Base-by-base conservation (phyloP, 176 grass and related monocot genomes). In the Puya raimondii region DNA sequence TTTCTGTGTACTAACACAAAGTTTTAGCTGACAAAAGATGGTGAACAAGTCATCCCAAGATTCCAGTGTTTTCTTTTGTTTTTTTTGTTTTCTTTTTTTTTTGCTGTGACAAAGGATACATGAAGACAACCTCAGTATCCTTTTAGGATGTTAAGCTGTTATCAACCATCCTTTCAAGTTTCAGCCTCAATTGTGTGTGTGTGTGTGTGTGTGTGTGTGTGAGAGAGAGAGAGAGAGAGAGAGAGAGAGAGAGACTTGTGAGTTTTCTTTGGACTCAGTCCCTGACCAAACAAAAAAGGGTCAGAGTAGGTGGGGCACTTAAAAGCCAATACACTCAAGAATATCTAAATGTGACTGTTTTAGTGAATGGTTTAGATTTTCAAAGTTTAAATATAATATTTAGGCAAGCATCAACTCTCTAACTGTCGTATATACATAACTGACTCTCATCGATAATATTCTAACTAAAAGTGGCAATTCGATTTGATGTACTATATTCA, bases 11-110 rank as follows among this genome's bases (percentile, higher is more conserved):
- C 56, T 2, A 22, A 7, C 56, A 61, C 17, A 18, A 67, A 67
- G 42, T 47, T 67, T 67, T 1, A 67, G 65, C 65, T 67, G 65
- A 33, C 63, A 27, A 64, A 64, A 65, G 63, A 65, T 14, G 33
- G 12, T 65, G 63, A 42, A 27, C 18, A 42, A 29, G 63, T 13
- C 9, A 12, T 65, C 6, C 27, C 13, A 67, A 49, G 33, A 67
- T 67, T 67, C 65, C 16, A 67, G 33, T 10, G 10, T 20, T 33
- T 12, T 66, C 25, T 26, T 26, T 2, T 33, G 29, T 33, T 6
- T 33, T 42, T 7, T 7, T 1, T 26, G 25, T 42, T 5, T 42
- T 2, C 7, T 6, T 42, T 42, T 7, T 7, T 42, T 42, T 42
- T 42, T 7, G 0, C 14, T 47, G 65, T 47, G 42, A 18, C 6